Percentiles rank a stretch among this genome's conserved stretches.
phyloP scores from a whole-genome alignment of 345 rosid species.

The Dovyalis caffra region DNA sequence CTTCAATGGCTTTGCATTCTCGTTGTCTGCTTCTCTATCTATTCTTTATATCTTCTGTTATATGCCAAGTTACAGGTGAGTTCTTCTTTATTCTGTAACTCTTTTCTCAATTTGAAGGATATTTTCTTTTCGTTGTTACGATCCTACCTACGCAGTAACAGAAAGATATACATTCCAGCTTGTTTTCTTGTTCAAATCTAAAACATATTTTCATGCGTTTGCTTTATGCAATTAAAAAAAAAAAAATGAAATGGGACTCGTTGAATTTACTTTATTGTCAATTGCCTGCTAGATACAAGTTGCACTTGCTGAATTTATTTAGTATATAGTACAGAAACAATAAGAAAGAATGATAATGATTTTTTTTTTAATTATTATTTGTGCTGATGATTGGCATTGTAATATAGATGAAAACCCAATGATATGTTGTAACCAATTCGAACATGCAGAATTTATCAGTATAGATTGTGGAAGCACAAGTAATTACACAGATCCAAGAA shows the following conservation, averaged over 20 bases:
- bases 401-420: not conserved
- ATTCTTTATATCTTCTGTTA: conserved; percentile 25
- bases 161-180: not conserved
- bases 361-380: too few species aligned
- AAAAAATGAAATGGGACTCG: not conserved
- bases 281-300: not conserved
- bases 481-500: conserved; percentile 64
- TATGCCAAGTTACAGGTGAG: conserved; percentile 33
- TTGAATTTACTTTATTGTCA: not conserved
- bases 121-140: not conserved
- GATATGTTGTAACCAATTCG: not conserved
- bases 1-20: conserved; percentile 57
- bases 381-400: not conserved
- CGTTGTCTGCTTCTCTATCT: conserved; percentile 35
- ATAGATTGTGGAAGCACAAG: conserved; percentile 83
- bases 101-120: not conserved
- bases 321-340: not conserved
- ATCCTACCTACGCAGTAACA: not conserved
- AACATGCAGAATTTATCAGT: conserved; percentile 73
- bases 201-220: not conserved
- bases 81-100: not conserved
- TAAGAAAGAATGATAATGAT: not conserved
- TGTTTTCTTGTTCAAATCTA: not conserved
- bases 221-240: not conserved
- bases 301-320: not conserved